phyloP scores from a whole-genome alignment of 306 rosid genomes.

The Clitoria ternatea region DNA sequence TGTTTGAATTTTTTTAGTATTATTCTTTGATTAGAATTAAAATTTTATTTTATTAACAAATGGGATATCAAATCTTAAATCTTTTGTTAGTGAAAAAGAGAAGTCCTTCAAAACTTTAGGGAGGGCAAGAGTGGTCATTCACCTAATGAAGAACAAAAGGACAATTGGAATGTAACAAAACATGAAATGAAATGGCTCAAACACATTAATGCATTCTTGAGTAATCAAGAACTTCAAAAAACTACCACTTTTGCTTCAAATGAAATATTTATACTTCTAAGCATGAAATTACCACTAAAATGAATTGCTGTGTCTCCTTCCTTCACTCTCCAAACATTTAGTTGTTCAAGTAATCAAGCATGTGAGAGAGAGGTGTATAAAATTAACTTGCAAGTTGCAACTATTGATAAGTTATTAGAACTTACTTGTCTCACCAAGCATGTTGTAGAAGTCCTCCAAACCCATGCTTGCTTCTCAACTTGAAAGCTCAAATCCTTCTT shows the following conservation, averaged over 20 bases:
- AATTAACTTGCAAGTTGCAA: background rate
- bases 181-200: background rate
- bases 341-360: background rate
- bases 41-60: too few species aligned
- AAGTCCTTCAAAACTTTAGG: background rate
- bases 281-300: background rate
- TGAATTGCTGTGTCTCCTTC: background rate
- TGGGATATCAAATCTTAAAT: background rate
- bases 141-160: background rate
- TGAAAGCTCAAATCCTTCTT: constrained; percentile 27
- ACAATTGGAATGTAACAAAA: background rate
- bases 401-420: constrained; percentile 2
- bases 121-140: background rate
- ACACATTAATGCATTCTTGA: background rate
- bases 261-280: background rate
- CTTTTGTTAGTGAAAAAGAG: background rate
- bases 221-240: background rate
- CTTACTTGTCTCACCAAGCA: constrained; percentile 41
- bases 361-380: background rate
- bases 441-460: constrained; percentile 33
- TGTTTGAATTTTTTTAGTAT: too few species aligned
- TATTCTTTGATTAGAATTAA: too few species aligned
- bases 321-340: background rate
- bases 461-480: constrained; percentile 37
- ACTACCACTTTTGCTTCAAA: background rate